A percentile compares a stretch with the other conserved stretches of the same genome.
Conservation (phyloP, 306 rosid genomes). For the Crotalaria pallida region DNA sequence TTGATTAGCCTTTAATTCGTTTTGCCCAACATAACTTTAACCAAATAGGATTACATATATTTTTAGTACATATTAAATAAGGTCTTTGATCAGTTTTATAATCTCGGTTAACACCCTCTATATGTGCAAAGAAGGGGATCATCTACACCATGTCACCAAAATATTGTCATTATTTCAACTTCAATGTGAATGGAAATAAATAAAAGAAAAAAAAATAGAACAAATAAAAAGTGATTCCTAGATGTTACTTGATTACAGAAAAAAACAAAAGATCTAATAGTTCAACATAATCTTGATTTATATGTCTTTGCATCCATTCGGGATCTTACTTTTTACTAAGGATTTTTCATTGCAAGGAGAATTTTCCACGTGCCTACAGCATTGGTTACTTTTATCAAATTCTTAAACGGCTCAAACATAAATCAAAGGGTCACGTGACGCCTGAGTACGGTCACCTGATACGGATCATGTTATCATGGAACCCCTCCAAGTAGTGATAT, state of each 20-base stretch:
- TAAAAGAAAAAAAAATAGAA: too few relatives aligned
- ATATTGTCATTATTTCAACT: slow-evolving; percentile 1
- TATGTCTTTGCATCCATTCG: slow-evolving; percentile 26
- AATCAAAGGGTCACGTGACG: slow-evolving; percentile 34
- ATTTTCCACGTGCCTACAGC: slow-evolving; percentile 41
- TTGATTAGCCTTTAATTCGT: too few relatives aligned
- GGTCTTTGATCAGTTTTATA: too few relatives aligned
- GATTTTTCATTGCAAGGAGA: slow-evolving; percentile 18
- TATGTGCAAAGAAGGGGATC: background rate
- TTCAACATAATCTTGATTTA: slow-evolving; percentile 2
- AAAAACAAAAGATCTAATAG: background rate
- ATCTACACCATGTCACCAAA: slow-evolving; percentile 6
- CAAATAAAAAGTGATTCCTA: slow-evolving; percentile 12
- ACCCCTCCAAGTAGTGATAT: background rate
- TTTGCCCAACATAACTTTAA: too few relatives aligned
- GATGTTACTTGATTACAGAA: background rate
- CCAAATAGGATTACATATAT: too few relatives aligned
- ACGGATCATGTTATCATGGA: background rate
- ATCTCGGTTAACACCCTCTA: too few relatives aligned
- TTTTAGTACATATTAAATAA: too few relatives aligned
- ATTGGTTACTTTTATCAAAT: slow-evolving; percentile 11
- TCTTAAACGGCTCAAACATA: slow-evolving; percentile 32
- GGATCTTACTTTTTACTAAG: slow-evolving; percentile 23
- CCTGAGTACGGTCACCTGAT: slow-evolving; percentile 9
- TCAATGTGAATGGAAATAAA: background rate